phyloP scores from a whole-genome alignment of 2,329 filamentous ascomycete species.

The Botryosphaeria dothidea region DNA sequence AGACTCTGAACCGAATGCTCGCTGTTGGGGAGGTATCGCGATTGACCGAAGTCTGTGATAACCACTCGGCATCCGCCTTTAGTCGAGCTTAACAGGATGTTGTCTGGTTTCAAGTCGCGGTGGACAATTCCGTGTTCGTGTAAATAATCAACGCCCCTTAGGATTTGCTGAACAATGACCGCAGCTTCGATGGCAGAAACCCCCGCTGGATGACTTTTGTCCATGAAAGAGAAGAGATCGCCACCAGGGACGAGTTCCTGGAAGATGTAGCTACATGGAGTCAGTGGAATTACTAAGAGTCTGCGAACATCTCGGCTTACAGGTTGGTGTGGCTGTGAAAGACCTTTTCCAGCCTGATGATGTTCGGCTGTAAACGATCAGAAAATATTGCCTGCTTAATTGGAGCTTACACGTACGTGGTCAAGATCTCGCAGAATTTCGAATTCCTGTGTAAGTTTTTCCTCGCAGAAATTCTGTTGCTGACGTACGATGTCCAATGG shows the following conservation, averaged over 20 bases:
- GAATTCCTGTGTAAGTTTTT: conserved; percentile 40
- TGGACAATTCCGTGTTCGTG: conserved; percentile 59
- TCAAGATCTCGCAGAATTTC: conserved; percentile 53
- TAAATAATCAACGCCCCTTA: conserved; percentile 60
- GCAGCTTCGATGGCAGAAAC: conserved; percentile 54
- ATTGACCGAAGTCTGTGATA: conserved; percentile 63
- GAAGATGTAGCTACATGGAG: conserved; percentile 55
- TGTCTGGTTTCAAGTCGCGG: conserved; percentile 65
- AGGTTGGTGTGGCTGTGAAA: conserved; percentile 54
- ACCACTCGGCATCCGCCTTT: conserved; percentile 54
- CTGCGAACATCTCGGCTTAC: conserved; percentile 32
- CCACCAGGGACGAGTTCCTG: conserved; percentile 62
- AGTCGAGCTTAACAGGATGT: conserved; percentile 60
- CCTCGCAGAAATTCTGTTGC: background rate
- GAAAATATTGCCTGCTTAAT: background rate
- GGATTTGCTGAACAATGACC: conserved; percentile 56
- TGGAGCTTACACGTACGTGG: conserved; percentile 45
- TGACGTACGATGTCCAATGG: background rate
- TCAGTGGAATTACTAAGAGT: background rate
- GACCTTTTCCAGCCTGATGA: conserved; percentile 58
- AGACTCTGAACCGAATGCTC: background rate
- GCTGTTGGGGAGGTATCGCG: conserved; percentile 41
- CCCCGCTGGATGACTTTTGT: conserved; percentile 46
- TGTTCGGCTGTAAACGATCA: conserved; percentile 53
- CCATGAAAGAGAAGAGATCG: conserved; percentile 61